Evolutionary conservation across 139 green algal species (phyloP).

Genomic region (Chlamydomonas applanata): DNA sequence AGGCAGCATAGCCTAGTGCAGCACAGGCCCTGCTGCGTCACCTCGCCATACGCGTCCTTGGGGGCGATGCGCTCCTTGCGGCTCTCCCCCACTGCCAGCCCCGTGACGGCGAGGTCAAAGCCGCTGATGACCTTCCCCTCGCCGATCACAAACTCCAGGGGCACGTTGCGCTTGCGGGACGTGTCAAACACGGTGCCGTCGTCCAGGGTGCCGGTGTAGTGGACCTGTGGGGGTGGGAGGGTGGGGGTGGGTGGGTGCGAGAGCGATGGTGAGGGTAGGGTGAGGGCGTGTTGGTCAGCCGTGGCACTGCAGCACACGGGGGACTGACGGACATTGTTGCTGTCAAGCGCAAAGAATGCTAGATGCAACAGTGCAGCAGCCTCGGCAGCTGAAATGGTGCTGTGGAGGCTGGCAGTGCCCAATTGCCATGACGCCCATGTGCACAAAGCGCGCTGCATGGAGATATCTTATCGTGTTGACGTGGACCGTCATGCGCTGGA

Average conservation of each 20-base stretch:
- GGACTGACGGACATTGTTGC: too few relatives aligned
- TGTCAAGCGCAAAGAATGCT: background rate
- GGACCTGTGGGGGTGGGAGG: constrained; percentile 18
- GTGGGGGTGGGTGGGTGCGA: too few relatives aligned
- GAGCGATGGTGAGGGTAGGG: too few relatives aligned
- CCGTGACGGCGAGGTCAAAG: constrained; percentile 66
- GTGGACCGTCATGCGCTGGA: too few relatives aligned
- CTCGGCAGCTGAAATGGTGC: too few relatives aligned
- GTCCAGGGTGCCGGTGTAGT: constrained; percentile 64
- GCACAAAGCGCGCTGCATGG: too few relatives aligned
- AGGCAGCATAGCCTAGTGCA: too few relatives aligned
- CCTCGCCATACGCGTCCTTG: constrained; percentile 28
- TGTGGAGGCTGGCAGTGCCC: too few relatives aligned
- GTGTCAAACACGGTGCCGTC: constrained; percentile 67
- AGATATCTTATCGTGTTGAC: too few relatives aligned
- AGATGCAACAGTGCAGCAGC: too few relatives aligned
- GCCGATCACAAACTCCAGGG: constrained; percentile 68
- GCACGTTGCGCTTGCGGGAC: constrained; percentile 34
- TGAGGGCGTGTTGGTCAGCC: background rate
- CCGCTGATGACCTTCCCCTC: constrained; percentile 63
- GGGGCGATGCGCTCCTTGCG: constrained; percentile 1
- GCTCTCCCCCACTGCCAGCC: constrained; percentile 47
- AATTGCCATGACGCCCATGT: too few relatives aligned
- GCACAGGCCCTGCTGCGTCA: too few relatives aligned
- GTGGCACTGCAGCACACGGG: background rate